Evolutionary conservation across 108 stramenopile genomes (phyloP), one percentile per base, ranked within the genome.

Genomic region (Cyclotella baltica): DNA sequence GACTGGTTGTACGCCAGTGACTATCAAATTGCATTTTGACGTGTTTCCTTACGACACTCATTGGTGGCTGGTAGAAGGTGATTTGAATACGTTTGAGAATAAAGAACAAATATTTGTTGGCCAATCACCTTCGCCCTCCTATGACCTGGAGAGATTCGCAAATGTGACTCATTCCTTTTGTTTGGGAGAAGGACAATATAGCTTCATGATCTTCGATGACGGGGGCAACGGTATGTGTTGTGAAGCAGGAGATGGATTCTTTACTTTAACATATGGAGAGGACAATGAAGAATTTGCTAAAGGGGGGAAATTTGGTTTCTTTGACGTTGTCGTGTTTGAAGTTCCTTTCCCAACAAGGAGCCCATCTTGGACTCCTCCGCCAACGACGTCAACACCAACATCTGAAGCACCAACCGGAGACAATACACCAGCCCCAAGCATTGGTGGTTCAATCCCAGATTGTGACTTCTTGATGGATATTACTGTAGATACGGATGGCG

Each of bases 121-220:
- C 9, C 23, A 38, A 28, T 70, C 70, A 16, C 70, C 70, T 0
- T 34, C 35, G 4, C 61, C 61, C 11, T 70, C 29, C 11, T 36
- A 70, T 37, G 56, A 55, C 19, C 1, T 58, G 15, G 70, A 55
- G 3, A 31, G 70, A 1, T 70, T 35, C 56, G 36, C 53, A 4
- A 70, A 3, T 28, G 38, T 37, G 0, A 40, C 33, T 3, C 70
- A 70, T 29, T 20, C 51, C 3, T 40, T 57, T 36, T 70, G 70
- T 38, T 23, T 70, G n/a, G 53, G 22, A 27, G 56, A 70, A 23
- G 70, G 55, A 15, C 5, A 34, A 2, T 70, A 70, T 22, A 55
- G 31, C 34, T 70, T 70, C 33, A 57, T 57, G 40, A 70, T 70
- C 37, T 70, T 70, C 57, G 70, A 70, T 23, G 70, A 56, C 23